Base-by-base conservation (phyloP, 495 filamentous ascomycete species). In the Lophium mytilinum region DNA sequence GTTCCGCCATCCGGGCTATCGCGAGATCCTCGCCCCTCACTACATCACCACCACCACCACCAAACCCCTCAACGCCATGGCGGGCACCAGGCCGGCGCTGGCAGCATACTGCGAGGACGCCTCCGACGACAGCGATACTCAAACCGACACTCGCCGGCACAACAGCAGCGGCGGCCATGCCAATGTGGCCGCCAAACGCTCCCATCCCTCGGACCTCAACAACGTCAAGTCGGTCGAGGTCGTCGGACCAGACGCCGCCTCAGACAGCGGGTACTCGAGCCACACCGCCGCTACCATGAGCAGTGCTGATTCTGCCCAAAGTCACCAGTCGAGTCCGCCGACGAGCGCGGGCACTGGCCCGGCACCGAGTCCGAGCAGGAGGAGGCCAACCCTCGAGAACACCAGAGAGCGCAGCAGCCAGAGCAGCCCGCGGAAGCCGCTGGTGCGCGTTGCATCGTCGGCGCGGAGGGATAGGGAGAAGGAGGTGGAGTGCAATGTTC, bases 251-350 rank as follows among this genome's bases (percentile, higher is more conserved):
- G 80, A 83, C 67, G 71, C 72, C 61, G 73, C 73, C 53, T 83
- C 79, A 69, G 82, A 85, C 69, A 83, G 80, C 41, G 82, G 81
- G 53, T 84, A 83, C 74, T 84, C 81, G 58, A 83, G 76, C 75
- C 82, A 78, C 69, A 84, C 78, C 58, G 72, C 74, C 56, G 78
- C 79, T 62, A 80, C 80, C 30, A 71, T 70, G 58, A 73, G 72
- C 66, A 79, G 75, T 69, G 75, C 77, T 71, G 75, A 79, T 72
- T 80, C 80, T 58, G 75, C 69, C 34, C 70, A 61, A 75, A 65
- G 60, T 60, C 45, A 52, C 19, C 41, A 58, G 58, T 56, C 63
- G 46, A 48, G 53, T 18, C 48, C 65, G 17, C 52, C 65, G 35
- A 49, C 60, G 14, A 43, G 34, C n/a, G 53, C 48, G 14, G n/a